These are phyloP conservation scores for Candida nemodendra DNA, from an alignment of 805 yeast genomes.

Conservation along the genomic window DNA sequence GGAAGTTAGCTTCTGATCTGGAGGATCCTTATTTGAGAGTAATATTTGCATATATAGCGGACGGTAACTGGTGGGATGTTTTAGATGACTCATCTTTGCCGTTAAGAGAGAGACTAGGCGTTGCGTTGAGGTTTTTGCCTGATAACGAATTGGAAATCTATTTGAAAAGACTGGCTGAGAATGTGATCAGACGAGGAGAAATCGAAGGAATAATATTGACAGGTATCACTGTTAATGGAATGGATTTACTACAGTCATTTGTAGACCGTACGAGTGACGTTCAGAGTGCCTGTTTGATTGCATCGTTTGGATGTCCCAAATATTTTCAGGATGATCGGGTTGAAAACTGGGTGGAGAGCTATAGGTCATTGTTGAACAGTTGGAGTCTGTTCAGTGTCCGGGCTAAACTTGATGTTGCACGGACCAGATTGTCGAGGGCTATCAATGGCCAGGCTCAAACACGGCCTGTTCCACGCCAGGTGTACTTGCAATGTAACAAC, in stretches of 20 bases:
- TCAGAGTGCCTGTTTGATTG: conserved; percentile 84
- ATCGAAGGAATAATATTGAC: conserved; percentile 87
- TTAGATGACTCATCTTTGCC: conserved; percentile 88
- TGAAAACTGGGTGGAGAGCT: conserved; percentile 74
- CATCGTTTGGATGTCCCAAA: conserved; percentile 79
- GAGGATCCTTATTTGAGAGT: conserved; percentile 89
- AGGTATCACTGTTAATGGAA: conserved; percentile 86
- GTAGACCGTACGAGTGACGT: conserved; percentile 88
- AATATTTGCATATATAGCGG: conserved; percentile 89
- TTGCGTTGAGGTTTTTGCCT: conserved; percentile 80
- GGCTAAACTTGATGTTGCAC: conserved; percentile 80
- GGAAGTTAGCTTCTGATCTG: conserved; percentile 81
- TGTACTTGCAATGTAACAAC: conserved; percentile 73
- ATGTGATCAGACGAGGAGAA: conserved; percentile 76
- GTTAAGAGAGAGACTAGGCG: conserved; percentile 82
- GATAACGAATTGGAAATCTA: conserved; percentile 76
- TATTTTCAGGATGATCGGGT: conserved; percentile 74
- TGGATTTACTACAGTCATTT: conserved; percentile 78
- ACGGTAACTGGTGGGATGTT: conserved; percentile 95
- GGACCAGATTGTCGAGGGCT: conserved; percentile 62
- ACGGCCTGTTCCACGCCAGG: conserved; percentile 64
- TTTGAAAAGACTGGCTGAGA: conserved; percentile 64
- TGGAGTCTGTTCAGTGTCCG: conserved; percentile 78
- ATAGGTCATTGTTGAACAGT: conserved; percentile 66
- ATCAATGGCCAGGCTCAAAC: conserved; percentile 46